These are phyloP conservation scores for Pseudozyma flocculosa DNA, from an alignment of 1,284 basidiomycete genomes.

Conservation along the genomic window DNA sequence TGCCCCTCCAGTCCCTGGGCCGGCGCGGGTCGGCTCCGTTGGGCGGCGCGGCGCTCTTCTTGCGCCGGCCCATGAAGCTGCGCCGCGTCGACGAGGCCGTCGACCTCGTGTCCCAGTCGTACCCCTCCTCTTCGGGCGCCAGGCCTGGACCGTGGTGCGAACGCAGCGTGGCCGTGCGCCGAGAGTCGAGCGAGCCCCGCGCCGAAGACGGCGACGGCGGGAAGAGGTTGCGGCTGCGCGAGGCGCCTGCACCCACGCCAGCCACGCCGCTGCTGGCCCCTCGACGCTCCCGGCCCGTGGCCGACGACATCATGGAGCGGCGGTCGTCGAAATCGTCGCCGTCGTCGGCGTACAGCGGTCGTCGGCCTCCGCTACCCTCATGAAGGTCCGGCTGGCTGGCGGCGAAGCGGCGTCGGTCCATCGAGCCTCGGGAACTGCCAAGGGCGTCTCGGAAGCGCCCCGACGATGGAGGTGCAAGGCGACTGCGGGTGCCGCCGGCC, in stretches of 20 bases:
- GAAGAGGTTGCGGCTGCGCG: conserved; percentile 3
- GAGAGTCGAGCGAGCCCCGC: conserved; percentile 17
- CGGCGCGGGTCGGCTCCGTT: conserved; percentile 2
- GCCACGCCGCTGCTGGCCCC: too few relatives aligned
- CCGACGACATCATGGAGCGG: too few relatives aligned
- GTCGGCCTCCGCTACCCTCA: background rate
- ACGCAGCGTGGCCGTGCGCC: conserved; percentile 7
- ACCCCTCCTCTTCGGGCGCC: conserved; percentile 26
- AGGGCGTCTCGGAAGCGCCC: conserved; percentile 2
- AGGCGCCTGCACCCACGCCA: background rate
- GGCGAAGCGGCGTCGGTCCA: conserved; percentile 1
- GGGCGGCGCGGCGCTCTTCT: background rate
- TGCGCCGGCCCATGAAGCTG: background rate
- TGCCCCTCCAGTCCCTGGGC: conserved; percentile 20
- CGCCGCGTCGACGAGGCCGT: background rate
- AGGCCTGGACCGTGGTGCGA: conserved; percentile 11
- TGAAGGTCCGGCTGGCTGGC: background rate
- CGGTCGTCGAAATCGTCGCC: background rate
- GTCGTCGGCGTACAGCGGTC: background rate
- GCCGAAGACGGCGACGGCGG: conserved; percentile 9
- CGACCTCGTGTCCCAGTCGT: conserved; percentile 15
- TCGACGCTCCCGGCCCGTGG: too few relatives aligned
- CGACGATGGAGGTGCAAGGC: conserved; percentile 8
- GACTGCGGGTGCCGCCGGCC: conserved; percentile 3
- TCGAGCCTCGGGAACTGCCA: conserved; percentile 1